phyloP scores from a whole-genome alignment of 306 rosid species.

The Carpinus viminea region DNA sequence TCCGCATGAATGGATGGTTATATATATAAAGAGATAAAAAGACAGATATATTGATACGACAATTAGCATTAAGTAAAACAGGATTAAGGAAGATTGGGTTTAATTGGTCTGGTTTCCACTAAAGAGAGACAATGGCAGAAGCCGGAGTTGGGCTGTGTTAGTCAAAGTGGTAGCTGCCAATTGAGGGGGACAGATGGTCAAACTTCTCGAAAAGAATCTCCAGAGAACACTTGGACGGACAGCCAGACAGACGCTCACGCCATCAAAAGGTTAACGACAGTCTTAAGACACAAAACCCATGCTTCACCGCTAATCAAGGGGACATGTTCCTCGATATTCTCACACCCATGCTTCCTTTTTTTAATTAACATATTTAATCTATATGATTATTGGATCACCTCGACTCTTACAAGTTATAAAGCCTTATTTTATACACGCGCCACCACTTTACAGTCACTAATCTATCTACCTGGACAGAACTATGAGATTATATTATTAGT shows the following conservation, averaged over 20 bases:
- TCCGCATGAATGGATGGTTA: too few species aligned
- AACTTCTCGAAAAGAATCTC: slow-evolving; percentile 25
- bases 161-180: slow-evolving; percentile 21
- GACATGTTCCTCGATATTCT: slow-evolving; percentile 28
- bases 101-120: neutral
- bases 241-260: neutral
- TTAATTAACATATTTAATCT: neutral
- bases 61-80: neutral
- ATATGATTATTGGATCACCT: neutral
- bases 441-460: neutral
- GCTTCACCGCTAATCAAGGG: slow-evolving; percentile 39
- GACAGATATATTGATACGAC: neutral
- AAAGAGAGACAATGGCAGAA: neutral
- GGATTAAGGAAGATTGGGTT: neutral
- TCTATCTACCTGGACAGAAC: too few species aligned
- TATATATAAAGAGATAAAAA: too few species aligned
- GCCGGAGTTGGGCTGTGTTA: neutral
- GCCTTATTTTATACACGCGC: neutral
- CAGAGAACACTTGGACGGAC: neutral
- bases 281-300: slow-evolving; percentile 19
- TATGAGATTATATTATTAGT: too few species aligned
- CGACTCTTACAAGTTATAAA: neutral
- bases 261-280: slow-evolving; percentile 22
- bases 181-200: slow-evolving; percentile 47
- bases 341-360: neutral